phyloP scores from a whole-genome alignment of 768 basidiomycete genomes.

The Tulasnella sp. region DNA sequence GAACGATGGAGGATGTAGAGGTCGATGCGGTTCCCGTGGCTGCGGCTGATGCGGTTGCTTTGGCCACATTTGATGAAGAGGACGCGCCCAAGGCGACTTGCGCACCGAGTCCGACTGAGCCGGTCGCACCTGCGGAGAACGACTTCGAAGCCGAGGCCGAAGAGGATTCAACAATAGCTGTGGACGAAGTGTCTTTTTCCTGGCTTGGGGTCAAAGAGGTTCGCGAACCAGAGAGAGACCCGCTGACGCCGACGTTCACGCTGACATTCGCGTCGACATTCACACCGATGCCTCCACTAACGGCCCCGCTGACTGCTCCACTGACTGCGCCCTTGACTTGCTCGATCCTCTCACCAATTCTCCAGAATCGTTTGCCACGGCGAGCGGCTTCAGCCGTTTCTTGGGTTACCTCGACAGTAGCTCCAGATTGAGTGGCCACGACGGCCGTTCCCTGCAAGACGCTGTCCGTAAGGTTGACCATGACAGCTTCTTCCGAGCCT shows the following conservation, averaged over 20 bases:
- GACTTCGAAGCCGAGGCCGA: background rate
- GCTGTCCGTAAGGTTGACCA: background rate
- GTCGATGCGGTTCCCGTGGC: background rate
- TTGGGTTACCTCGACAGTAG: background rate
- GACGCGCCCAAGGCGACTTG: background rate
- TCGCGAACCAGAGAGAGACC: background rate
- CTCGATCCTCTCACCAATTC: background rate
- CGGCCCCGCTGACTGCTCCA: background rate
- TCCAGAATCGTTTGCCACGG: background rate
- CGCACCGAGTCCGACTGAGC: background rate
- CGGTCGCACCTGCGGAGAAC: background rate
- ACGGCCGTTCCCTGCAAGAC: background rate
- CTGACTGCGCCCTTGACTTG: background rate
- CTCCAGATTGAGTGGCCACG: background rate
- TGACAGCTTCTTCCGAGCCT: too few relatives aligned
- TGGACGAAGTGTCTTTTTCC: background rate
- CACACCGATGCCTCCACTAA: background rate
- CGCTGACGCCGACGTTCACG: background rate
- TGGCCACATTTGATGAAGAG: background rate
- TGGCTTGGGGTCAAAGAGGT: background rate
- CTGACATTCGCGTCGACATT: background rate
- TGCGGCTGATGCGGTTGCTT: background rate
- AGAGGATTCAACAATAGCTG: background rate
- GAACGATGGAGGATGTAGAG: background rate
- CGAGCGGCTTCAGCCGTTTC: background rate